phyloP scores from a whole-genome alignment of 31 red algal genomes.

The Asparagopsis taxiformis region DNA sequence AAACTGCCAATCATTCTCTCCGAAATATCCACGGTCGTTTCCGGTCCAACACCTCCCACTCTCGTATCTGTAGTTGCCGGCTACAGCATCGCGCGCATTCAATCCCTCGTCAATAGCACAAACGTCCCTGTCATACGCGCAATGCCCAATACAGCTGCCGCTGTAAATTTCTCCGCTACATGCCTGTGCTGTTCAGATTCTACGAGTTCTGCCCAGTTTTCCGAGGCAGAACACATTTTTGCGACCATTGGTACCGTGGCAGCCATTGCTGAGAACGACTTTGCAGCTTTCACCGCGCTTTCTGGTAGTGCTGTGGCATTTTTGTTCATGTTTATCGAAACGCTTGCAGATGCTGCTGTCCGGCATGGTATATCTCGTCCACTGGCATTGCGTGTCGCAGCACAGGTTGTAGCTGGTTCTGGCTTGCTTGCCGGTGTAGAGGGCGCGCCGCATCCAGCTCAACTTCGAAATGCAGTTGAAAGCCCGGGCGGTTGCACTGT shows the following conservation, averaged over 20 bases:
- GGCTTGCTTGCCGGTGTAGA: slow-evolving; percentile 49
- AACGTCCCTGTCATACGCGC: slow-evolving; percentile 55
- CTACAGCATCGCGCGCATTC: slow-evolving; percentile 13
- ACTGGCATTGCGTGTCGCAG: slow-evolving; percentile 48
- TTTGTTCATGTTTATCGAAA: slow-evolving; percentile 71
- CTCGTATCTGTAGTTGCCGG: slow-evolving; percentile 80
- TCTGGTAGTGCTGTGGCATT: slow-evolving; percentile 70
- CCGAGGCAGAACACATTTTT: slow-evolving; percentile 25
- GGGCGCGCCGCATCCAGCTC: slow-evolving; percentile 60
- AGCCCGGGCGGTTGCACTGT: slow-evolving; percentile 87
- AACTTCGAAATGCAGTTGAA: slow-evolving; percentile 84
- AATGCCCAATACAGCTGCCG: slow-evolving; percentile 83
- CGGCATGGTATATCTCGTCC: slow-evolving; percentile 62
- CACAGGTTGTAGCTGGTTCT: slow-evolving; percentile 63
- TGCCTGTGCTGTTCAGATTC: slow-evolving; percentile 19
- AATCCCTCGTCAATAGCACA: neutral
- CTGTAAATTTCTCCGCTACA: slow-evolving; percentile 28
- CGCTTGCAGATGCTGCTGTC: slow-evolving; percentile 81
- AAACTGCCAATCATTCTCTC: slow-evolving; percentile 30
- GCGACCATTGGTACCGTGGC: slow-evolving; percentile 40
- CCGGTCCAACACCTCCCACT: slow-evolving; percentile 11
- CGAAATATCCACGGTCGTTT: slow-evolving; percentile 19
- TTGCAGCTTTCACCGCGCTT: slow-evolving; percentile 50
- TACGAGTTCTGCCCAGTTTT: slow-evolving; percentile 28
- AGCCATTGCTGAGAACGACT: slow-evolving; percentile 42